phyloP scores from a whole-genome alignment of 257 asterid genomes.

The Solanum acaule region DNA sequence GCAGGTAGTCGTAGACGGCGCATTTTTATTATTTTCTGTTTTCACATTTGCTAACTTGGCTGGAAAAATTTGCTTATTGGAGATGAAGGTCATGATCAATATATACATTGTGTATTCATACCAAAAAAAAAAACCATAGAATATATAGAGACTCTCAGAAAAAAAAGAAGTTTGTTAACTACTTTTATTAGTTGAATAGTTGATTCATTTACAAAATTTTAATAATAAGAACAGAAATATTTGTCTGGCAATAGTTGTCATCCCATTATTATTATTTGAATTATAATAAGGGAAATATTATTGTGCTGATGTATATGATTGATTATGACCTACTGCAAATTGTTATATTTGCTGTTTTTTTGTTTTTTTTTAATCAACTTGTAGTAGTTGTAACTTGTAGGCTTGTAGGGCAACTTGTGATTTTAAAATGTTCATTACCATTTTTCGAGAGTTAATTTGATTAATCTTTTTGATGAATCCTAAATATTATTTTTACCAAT shows the following conservation, averaged over 20 bases:
- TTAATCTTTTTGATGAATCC: too few species aligned
- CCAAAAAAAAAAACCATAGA: background rate
- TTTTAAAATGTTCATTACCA: background rate
- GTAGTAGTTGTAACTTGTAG: background rate
- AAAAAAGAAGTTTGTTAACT: background rate
- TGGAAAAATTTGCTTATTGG: background rate
- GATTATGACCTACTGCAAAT: background rate
- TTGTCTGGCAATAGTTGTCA: background rate
- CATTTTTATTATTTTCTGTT: background rate
- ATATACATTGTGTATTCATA: background rate
- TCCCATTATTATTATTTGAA: background rate
- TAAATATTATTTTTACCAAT: too few species aligned
- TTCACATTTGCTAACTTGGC: background rate
- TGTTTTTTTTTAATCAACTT: background rate
- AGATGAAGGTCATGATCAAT: background rate
- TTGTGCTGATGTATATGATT: background rate
- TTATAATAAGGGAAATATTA: background rate
- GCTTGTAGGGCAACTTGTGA: background rate
- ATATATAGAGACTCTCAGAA: background rate
- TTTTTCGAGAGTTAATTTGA: background rate
- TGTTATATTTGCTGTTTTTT: background rate
- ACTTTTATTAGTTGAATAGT: background rate
- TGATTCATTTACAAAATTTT: background rate
- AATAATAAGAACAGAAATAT: background rate
- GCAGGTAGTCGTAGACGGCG: background rate